Percentiles rank a stretch among this genome's conserved stretches.
phyloP scores from a whole-genome alignment of 1,284 basidiomycete species.

The Hemileia vastatrix region DNA sequence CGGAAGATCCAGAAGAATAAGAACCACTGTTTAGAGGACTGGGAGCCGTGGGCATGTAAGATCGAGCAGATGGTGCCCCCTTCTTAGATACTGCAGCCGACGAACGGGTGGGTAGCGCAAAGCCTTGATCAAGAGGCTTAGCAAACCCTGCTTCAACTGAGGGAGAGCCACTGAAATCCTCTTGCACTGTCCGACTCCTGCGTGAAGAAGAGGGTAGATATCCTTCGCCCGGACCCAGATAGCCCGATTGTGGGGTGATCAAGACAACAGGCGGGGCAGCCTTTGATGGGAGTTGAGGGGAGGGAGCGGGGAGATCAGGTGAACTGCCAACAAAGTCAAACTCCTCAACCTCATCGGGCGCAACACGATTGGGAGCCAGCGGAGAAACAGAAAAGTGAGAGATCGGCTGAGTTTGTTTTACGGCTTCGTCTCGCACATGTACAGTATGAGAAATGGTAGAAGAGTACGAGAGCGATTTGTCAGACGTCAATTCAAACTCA shows the following conservation, averaged over 20 bases:
- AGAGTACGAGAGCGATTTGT: too few relatives aligned
- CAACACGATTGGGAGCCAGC: slow-evolving; percentile 11
- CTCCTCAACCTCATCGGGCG: slow-evolving; percentile 19
- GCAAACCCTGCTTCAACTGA: slow-evolving; percentile 10
- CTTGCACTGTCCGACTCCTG: slow-evolving; percentile 2
- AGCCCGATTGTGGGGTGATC: too few relatives aligned
- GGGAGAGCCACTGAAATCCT: slow-evolving; percentile 10
- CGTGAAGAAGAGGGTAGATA: too few relatives aligned
- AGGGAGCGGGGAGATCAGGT: slow-evolving; percentile 16
- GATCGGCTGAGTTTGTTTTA: too few relatives aligned
- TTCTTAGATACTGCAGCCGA: not conserved
- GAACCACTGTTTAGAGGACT: slow-evolving; percentile 17
- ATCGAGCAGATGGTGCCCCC: slow-evolving; percentile 7
- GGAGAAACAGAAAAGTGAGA: too few relatives aligned
- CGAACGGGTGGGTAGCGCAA: slow-evolving; percentile 7
- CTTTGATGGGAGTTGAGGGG: slow-evolving; percentile 1
- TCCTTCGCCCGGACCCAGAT: too few relatives aligned
- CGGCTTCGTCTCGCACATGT: too few relatives aligned
- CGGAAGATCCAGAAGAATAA: slow-evolving; percentile 18
- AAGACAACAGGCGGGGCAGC: too few relatives aligned
- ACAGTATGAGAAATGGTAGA: too few relatives aligned
- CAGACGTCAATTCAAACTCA: too few relatives aligned
- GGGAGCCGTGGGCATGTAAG: slow-evolving; percentile 17
- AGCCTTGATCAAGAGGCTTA: not conserved
- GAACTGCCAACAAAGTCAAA: slow-evolving; percentile 22